Evolutionary conservation across 2,329 filamentous ascomycete genomes (phyloP).

Genomic region (Cladosporium austrohemisphaericum): DNA sequence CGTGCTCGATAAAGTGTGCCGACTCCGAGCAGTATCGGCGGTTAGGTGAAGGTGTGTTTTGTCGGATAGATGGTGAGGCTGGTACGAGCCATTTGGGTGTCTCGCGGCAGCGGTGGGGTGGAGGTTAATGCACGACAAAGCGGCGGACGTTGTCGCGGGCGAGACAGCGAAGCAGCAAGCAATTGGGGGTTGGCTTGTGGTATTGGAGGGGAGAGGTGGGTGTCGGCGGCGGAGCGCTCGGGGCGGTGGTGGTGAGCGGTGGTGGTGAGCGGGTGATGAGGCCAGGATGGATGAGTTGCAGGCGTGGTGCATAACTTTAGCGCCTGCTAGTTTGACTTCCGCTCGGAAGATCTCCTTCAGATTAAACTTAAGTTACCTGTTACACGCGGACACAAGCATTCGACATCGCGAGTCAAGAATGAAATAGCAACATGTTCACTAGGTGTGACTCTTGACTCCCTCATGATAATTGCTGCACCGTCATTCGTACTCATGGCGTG

Average conservation of each 20-base stretch:
- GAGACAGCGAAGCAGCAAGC: not conserved
- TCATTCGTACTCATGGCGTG: too few relatives aligned
- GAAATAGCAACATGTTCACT: too few relatives aligned
- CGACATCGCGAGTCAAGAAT: too few relatives aligned
- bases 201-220: not conserved
- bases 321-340: too few relatives aligned
- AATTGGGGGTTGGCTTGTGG: not conserved
- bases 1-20: conserved; percentile 28
- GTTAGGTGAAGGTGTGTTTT: conserved; percentile 56
- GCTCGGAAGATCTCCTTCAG: too few relatives aligned
- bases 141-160: conserved; percentile 18
- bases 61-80: conserved; percentile 45
- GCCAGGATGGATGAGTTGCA: not conserved
- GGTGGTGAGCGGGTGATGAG: too few relatives aligned
- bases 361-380: too few relatives aligned
- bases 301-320: too few relatives aligned
- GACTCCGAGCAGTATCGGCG: conserved; percentile 51
- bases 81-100: conserved; percentile 52
- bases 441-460: too few relatives aligned
- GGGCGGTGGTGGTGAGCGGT: not conserved
- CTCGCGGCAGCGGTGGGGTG: conserved; percentile 16
- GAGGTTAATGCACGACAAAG: conserved; percentile 6
- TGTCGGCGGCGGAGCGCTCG: not conserved
- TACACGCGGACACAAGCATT: too few relatives aligned
- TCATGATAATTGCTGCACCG: too few relatives aligned